Conservation (phyloP, 2,329 filamentous ascomycete genomes). For the Sclerotinia trifoliorum region DNA sequence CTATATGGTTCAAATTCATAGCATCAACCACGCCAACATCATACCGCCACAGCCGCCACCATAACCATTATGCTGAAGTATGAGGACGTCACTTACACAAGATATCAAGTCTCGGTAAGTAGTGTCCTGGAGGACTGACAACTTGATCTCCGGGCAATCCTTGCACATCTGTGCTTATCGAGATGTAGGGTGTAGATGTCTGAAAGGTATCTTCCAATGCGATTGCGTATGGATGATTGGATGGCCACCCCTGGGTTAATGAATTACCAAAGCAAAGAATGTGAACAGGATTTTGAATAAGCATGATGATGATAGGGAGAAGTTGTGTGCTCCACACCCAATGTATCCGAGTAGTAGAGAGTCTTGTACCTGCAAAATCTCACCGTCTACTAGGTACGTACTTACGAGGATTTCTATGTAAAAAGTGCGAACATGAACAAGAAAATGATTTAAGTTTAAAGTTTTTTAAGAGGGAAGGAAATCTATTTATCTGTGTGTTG, state of each 20-base stretch:
- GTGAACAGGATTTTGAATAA: conserved; percentile 28
- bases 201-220: conserved; percentile 49
- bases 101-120: conserved; percentile 35
- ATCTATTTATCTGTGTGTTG: not conserved
- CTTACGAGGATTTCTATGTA: not conserved
- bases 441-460: not conserved
- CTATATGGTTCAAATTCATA: not conserved
- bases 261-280: conserved; percentile 39
- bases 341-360: not conserved
- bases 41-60: not conserved
- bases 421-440: not conserved
- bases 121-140: conserved; percentile 35
- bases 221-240: conserved; percentile 54
- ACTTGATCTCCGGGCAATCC: conserved; percentile 55
- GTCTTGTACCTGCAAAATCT: not conserved
- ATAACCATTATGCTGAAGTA: not conserved
- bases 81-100: conserved; percentile 40
- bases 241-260: conserved; percentile 55
- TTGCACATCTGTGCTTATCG: conserved; percentile 47
- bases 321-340: not conserved
- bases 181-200: conserved; percentile 46
- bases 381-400: not conserved
- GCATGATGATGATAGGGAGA: conserved; percentile 27
- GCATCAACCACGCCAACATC: not conserved
- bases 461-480: not conserved